These are phyloP conservation scores for Quercus ilex DNA, from an alignment of 306 rosid species.

Conservation along the genomic window DNA sequence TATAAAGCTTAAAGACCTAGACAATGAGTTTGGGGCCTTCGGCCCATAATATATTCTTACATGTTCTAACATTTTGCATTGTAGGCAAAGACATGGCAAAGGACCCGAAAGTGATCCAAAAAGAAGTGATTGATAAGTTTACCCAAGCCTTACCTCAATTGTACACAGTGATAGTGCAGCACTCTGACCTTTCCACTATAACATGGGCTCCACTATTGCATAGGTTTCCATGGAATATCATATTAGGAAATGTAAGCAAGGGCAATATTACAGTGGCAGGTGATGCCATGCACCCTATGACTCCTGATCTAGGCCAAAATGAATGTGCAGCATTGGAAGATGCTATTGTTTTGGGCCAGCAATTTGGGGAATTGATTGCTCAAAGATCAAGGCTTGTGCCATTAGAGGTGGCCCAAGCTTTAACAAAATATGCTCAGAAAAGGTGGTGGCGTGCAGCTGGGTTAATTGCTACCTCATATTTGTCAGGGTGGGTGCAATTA, in stretches of 20 bases:
- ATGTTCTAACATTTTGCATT: background rate
- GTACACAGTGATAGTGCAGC: background rate
- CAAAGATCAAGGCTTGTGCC: background rate
- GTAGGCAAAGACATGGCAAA: background rate
- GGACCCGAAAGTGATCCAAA: slow-evolving; percentile 10
- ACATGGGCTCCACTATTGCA: slow-evolving; percentile 13
- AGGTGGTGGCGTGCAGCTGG: background rate
- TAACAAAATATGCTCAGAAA: background rate
- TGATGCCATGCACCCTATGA: slow-evolving; percentile 35
- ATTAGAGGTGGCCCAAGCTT: background rate
- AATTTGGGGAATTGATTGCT: background rate
- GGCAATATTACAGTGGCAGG: slow-evolving; percentile 17
- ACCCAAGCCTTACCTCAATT: slow-evolving; percentile 6
- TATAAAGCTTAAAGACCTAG: too few species aligned
- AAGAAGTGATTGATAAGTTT: slow-evolving; percentile 10
- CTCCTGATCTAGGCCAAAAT: slow-evolving; percentile 18
- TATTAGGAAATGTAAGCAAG: slow-evolving; percentile 10
- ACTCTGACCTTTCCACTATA: slow-evolving; percentile 12
- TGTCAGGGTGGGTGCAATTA: slow-evolving; percentile 1
- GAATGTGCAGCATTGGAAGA: slow-evolving; percentile 19
- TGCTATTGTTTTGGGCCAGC: slow-evolving; percentile 7
- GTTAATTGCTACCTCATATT: background rate
- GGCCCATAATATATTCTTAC: too few species aligned
- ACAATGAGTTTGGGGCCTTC: too few species aligned
- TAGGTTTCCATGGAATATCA: slow-evolving; percentile 22